A percentile compares a stretch with the other conserved stretches of the same genome.
These are phyloP conservation scores for Cyclostephanos invisitatus DNA, from an alignment of 108 stramenopile genomes.

Conservation along the genomic window DNA sequence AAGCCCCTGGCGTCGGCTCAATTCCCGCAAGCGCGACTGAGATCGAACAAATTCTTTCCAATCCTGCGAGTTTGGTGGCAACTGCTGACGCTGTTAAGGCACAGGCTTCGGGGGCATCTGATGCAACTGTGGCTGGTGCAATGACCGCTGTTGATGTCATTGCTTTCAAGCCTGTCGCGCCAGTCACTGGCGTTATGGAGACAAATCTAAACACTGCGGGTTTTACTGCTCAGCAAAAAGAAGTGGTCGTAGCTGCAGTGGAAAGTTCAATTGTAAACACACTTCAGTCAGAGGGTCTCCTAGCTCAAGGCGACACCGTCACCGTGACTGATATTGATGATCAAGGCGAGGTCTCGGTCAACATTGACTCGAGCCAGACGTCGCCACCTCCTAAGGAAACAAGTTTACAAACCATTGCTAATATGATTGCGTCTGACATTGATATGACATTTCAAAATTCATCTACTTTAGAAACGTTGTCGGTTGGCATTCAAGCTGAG, in stretches of 20 bases:
- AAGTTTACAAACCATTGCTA: slow-evolving; percentile 1
- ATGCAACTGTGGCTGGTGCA: neutral
- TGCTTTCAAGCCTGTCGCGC: neutral
- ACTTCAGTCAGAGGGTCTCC: slow-evolving; percentile 2
- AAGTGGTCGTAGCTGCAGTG: neutral
- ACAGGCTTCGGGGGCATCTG: neutral
- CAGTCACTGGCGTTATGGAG: neutral
- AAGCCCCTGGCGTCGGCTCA: neutral
- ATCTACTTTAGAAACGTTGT: slow-evolving; percentile 17
- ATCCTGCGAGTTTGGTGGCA: neutral
- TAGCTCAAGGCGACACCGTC: slow-evolving; percentile 2
- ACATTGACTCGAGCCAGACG: neutral
- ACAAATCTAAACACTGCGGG: neutral
- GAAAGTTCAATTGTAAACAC: neutral
- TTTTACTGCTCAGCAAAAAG: neutral
- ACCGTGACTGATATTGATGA: slow-evolving; percentile 5
- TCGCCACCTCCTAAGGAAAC: neutral
- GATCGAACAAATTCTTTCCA: neutral
- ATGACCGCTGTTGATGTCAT: neutral
- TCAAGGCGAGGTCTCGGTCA: neutral
- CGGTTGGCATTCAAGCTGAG: slow-evolving; percentile 6
- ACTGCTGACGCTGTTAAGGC: neutral
- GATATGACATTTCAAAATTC: slow-evolving; percentile 2
- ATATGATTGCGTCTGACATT: neutral
- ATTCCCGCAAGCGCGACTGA: neutral